These are phyloP conservation scores for Ajuga reptans DNA, from an alignment of 305 asterid species.

Conservation along the genomic window DNA sequence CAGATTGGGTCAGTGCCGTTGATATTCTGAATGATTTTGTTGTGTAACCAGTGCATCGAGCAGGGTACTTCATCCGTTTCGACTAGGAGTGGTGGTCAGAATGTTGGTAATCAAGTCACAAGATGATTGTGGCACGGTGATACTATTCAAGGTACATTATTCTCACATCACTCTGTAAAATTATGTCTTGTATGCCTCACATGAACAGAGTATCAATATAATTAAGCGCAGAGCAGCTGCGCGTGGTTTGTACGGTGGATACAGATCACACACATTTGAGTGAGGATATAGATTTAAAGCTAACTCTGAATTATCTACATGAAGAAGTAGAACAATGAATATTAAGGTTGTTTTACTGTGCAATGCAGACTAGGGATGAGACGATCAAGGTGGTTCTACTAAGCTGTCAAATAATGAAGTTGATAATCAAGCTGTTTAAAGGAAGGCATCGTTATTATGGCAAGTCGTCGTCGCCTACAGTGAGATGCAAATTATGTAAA, in stretches of 20 bases:
- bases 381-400: constrained; percentile 7
- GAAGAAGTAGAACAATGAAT: not conserved
- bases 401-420: not conserved
- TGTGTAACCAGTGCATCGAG: constrained; percentile 59
- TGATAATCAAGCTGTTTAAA: no score
- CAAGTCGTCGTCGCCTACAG: no score
- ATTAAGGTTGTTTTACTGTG: not conserved
- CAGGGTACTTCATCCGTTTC: constrained; percentile 53
- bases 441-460: no score
- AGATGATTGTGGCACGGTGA: constrained; percentile 6
- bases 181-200: not conserved
- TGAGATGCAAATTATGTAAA: no score
- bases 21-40: constrained; percentile 14
- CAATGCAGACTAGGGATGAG: constrained; percentile 4
- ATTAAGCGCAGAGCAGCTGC: not conserved
- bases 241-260: no score
- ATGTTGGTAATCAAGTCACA: constrained; percentile 35
- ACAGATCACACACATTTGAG: no score
- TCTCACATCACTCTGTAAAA: not conserved
- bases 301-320: not conserved
- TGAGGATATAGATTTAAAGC: not conserved
- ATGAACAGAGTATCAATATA: not conserved
- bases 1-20: constrained; percentile 9
- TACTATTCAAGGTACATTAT: constrained; percentile 17
- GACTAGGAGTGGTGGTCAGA: constrained; percentile 24